Evolutionary conservation across 306 rosid genomes (phyloP).

Genomic region (Hippophae tibetana): DNA sequence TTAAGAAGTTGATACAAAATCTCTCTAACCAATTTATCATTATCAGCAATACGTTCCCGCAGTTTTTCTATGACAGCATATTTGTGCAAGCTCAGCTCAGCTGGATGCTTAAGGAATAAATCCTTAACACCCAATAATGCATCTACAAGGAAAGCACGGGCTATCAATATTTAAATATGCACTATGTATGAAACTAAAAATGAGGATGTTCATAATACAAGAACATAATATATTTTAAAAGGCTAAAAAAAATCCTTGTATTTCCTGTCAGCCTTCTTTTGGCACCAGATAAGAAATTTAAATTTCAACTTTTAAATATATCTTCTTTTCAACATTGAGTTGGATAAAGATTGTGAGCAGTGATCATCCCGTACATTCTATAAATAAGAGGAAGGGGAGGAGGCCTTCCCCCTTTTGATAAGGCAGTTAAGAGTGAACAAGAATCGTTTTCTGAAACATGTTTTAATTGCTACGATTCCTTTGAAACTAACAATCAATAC

Average conservation of each 20-base stretch:
- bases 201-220: slow-evolving; percentile 1
- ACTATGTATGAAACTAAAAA: slow-evolving; percentile 10
- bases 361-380: neutral
- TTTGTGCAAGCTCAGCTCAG: slow-evolving; percentile 57
- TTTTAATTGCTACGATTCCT: neutral
- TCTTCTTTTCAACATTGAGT: neutral
- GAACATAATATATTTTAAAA: neutral
- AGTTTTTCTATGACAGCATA: slow-evolving; percentile 59
- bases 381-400: too few relatives aligned
- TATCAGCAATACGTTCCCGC: slow-evolving; percentile 76
- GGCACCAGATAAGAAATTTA: neutral
- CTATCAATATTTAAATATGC: slow-evolving; percentile 13
- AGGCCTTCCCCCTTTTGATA: too few relatives aligned
- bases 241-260: neutral
- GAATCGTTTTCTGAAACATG: neutral
- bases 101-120: slow-evolving; percentile 54
- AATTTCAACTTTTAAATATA: neutral
- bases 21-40: slow-evolving; percentile 61
- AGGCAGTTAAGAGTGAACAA: too few relatives aligned
- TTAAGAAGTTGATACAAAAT: slow-evolving; percentile 61
- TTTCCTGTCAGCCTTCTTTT: neutral
- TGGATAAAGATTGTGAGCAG: neutral
- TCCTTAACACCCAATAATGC: slow-evolving; percentile 79
- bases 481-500: slow-evolving; percentile 28
- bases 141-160: slow-evolving; percentile 26